Conservation (phyloP, 2,329 filamentous ascomycete genomes). For the Aspergillus ustus region DNA sequence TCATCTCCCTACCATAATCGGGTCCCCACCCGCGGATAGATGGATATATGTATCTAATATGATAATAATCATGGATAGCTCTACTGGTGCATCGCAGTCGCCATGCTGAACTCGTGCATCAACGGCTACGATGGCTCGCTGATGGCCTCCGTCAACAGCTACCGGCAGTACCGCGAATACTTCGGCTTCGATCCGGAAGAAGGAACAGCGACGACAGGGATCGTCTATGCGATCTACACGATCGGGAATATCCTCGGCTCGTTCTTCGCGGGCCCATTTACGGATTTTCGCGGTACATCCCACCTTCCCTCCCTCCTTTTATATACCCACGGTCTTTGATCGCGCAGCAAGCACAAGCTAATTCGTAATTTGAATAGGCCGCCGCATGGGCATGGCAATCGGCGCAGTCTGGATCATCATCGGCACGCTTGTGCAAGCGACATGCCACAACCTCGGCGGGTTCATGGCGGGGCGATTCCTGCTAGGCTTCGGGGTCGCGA, state of each 20-base stretch:
- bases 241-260: constrained; percentile 56
- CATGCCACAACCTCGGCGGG: constrained; percentile 28
- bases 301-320: background rate
- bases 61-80: constrained; percentile 32
- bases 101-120: constrained; percentile 52
- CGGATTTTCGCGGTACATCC: constrained; percentile 42
- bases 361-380: constrained; percentile 21
- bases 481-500: constrained; percentile 37
- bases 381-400: constrained; percentile 35
- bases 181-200: constrained; percentile 46
- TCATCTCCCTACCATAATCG: too few species aligned
- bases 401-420: constrained; percentile 33
- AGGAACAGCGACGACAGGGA: constrained; percentile 50
- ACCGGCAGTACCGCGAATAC: constrained; percentile 50
- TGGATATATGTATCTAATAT: background rate
- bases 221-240: constrained; percentile 55
- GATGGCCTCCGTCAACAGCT: constrained; percentile 56
- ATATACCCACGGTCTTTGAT: background rate
- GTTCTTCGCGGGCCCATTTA: constrained; percentile 50
- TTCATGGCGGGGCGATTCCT: constrained; percentile 40
- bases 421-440: constrained; percentile 34
- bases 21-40: too few species aligned
- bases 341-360: background rate
- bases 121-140: constrained; percentile 57
- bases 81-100: constrained; percentile 47